Evolutionary conservation across 2,329 filamentous ascomycete genomes (phyloP), one percentile per base, ranked within the genome.

Genomic region (Stemphylium vesicarium): DNA sequence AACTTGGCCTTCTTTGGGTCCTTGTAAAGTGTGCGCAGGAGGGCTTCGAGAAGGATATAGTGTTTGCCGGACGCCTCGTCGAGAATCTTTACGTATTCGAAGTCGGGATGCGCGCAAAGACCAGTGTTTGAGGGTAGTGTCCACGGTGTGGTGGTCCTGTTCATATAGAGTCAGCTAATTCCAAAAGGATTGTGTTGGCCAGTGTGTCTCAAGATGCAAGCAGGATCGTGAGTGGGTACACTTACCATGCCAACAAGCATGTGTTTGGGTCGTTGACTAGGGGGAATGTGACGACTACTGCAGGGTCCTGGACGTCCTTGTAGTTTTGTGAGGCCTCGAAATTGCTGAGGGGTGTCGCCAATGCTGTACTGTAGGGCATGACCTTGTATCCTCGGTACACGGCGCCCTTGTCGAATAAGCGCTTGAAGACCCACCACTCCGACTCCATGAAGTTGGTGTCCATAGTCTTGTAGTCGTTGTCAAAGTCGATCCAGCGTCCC

Each of bases 391-490:
- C 93, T 65, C 92, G 90, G 75, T 97, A 98, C 50, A 97, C 92
- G 59, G 89, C 82, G 52, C 87, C 90, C 78, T 96, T 96, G 66
- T 96, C 90, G 74, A 91, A 96, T 20, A 97, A 83, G 73, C 94
- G 87, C 80, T 95, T 96, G 82, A 96, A 96, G 15, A 95, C 90
- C 93, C 94, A 97, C 94, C 94, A 98, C 62, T 91, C 87, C 0
- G 90, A 89, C 80, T 97, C 94, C 94, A 97, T 98, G 79, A 96
- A 98, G 16, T 82, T 88, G n/a, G 88, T 84, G 75, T 98, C 89
- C 92, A 97, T 96, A 32, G 92, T 96, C 86, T 96, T 96, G 82
- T 96, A 97, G 75, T 97, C 92, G 68, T 96, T 95, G 77, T 98
- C 94, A 67, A 98, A 97, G 77, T 97, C 94, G 68, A 97, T 95